These are phyloP conservation scores for Termitomyces eurrhizus DNA, from an alignment of 768 basidiomycete genomes.

Conservation along the genomic window DNA sequence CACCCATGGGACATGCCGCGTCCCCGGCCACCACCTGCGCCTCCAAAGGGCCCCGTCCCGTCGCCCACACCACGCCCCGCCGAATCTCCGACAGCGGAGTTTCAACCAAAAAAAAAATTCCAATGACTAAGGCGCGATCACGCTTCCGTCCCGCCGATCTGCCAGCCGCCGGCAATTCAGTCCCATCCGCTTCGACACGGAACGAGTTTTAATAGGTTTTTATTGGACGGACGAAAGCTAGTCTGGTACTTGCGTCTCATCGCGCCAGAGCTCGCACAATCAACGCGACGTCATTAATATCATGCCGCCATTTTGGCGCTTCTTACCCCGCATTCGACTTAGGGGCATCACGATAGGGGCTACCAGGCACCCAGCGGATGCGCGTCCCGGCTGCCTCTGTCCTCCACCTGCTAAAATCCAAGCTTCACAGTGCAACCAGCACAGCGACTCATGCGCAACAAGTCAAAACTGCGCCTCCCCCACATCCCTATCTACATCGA, in stretches of 20 bases:
- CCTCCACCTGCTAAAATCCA: too few species aligned
- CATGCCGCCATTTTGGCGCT: background rate
- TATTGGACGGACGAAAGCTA: background rate
- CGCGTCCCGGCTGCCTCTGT: too few species aligned
- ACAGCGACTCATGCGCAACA: background rate
- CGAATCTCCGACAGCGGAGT: background rate
- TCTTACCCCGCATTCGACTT: background rate
- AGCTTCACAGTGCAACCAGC: background rate
- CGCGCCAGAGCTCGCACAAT: too few species aligned
- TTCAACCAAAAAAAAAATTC: background rate
- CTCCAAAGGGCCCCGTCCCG: background rate
- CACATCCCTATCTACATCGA: background rate
- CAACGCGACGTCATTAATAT: too few species aligned
- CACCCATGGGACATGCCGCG: background rate
- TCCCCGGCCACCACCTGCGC: background rate
- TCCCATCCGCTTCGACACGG: slow-evolving; percentile 2
- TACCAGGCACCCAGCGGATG: background rate
- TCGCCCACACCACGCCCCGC: background rate
- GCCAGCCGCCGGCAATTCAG: slow-evolving; percentile 2
- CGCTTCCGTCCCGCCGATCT: background rate
- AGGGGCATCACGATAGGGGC: background rate
- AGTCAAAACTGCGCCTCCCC: background rate
- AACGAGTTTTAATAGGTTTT: background rate
- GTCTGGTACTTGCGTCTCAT: too few species aligned
- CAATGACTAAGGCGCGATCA: background rate